These are phyloP conservation scores for Aquanectria penicillioides DNA, from an alignment of 2,329 filamentous ascomycete genomes.

Conservation along the genomic window DNA sequence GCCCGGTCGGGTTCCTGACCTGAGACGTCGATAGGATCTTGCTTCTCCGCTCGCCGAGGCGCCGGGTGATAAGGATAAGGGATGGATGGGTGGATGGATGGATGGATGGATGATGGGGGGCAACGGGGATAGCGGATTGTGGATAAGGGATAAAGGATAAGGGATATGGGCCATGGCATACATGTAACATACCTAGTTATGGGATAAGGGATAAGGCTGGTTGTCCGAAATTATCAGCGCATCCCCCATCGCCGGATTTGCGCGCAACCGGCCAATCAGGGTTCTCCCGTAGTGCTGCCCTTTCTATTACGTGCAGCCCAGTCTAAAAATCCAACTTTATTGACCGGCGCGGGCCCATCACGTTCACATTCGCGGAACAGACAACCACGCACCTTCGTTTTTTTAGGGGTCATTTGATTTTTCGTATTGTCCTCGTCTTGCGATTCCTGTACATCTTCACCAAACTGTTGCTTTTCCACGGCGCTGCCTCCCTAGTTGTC, in stretches of 20 bases:
- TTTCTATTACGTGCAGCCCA: constrained; percentile 25
- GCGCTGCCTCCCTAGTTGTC: neutral
- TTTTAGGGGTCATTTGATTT: constrained; percentile 1
- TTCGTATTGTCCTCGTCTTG: neutral
- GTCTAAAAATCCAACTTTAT: constrained; percentile 20
- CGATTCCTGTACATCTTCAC: neutral
- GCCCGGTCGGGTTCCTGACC: constrained; percentile 4
- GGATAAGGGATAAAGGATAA: constrained; percentile 17
- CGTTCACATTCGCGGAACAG: neutral
- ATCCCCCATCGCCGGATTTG: constrained; percentile 8
- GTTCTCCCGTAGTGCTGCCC: constrained; percentile 4
- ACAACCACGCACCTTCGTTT: constrained; percentile 3
- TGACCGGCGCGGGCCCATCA: constrained; percentile 8
- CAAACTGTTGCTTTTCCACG: neutral
- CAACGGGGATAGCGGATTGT: too few species aligned
- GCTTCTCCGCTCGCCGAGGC: neutral
- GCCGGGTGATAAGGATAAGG: neutral
- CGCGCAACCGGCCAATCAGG: constrained; percentile 18
- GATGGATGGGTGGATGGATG: neutral
- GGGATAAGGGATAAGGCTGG: constrained; percentile 15
- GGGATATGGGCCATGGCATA: too few species aligned
- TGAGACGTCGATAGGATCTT: constrained; percentile 21
- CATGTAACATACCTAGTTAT: too few species aligned
- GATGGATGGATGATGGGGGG: neutral
- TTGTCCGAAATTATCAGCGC: constrained; percentile 18